A percentile compares a stretch with the other conserved stretches of the same genome.
phyloP scores from a whole-genome alignment of 257 asterid species.

The Gentiana straminea region DNA sequence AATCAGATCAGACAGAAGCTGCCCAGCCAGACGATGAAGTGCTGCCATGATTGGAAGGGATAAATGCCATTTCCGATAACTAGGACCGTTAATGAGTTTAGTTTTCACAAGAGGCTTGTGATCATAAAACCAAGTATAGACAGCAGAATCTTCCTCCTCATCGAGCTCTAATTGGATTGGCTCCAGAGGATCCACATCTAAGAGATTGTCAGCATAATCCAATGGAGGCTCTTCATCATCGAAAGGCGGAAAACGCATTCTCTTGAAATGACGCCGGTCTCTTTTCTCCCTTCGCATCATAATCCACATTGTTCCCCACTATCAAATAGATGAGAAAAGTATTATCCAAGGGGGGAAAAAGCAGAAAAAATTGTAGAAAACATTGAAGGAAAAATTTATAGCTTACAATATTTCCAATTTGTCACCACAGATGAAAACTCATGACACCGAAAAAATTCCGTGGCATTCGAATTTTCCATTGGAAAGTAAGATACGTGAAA shows the following conservation, averaged over 20 bases:
- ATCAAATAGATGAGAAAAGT: slow-evolving; percentile 5
- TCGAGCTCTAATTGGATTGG: slow-evolving; percentile 95
- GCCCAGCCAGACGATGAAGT: slow-evolving; percentile 95
- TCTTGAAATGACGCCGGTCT: slow-evolving; percentile 93
- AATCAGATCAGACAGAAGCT: slow-evolving; percentile 84
- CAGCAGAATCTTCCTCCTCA: slow-evolving; percentile 97
- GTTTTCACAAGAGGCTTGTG: slow-evolving; percentile 96
- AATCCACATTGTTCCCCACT: slow-evolving; percentile 99
- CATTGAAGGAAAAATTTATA: too few relatives aligned
- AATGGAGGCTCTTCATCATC: slow-evolving; percentile 99
- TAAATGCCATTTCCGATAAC: slow-evolving; percentile 96
- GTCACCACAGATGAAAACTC: too few relatives aligned
- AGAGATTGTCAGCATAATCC: slow-evolving; percentile 92
- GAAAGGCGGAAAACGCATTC: slow-evolving; percentile 98
- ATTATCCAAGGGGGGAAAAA: background rate
- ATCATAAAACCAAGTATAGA: slow-evolving; percentile 94
- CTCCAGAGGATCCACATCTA: slow-evolving; percentile 97
- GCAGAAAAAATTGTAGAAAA: too few relatives aligned
- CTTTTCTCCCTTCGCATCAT: slow-evolving; percentile 99
- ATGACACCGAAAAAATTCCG: too few relatives aligned
- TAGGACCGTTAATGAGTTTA: slow-evolving; percentile 94
- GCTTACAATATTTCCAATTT: too few relatives aligned
- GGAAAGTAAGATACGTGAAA: too few relatives aligned
- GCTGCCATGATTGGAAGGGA: slow-evolving; percentile 99
- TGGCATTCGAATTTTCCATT: too few relatives aligned